These are phyloP conservation scores for Phytophthora fragariae DNA, from an alignment of 352 stramenopile species.

Conservation along the genomic window DNA sequence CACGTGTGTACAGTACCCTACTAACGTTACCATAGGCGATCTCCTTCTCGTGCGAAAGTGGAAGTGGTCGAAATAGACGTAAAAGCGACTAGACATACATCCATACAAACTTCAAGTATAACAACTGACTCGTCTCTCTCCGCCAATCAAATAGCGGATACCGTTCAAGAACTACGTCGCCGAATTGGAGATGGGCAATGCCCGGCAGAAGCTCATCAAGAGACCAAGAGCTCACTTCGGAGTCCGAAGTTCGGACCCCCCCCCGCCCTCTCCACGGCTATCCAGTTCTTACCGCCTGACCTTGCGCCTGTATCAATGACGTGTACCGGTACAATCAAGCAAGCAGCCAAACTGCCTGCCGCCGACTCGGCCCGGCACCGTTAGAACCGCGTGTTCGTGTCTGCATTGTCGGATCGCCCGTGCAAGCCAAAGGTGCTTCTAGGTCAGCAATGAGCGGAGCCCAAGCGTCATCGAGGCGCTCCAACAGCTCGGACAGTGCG, in stretches of 20 bases:
- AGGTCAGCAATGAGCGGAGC: constrained; percentile 21
- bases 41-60: not conserved
- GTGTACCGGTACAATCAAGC: constrained; percentile 14
- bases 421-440: constrained; percentile 15
- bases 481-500: constrained; percentile 43
- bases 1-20: not conserved
- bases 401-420: constrained; percentile 37
- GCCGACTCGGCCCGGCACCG: not conserved
- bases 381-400: constrained; percentile 29
- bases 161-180: not conserved
- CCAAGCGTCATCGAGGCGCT: constrained; percentile 33
- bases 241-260: not conserved
- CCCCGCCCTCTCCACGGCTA: constrained; percentile 20
- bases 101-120: constrained; percentile 21
- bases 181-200: constrained; percentile 1
- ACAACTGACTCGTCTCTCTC: constrained; percentile 4
- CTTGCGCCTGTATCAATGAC: constrained; percentile 32
- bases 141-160: constrained; percentile 22
- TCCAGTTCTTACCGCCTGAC: constrained; percentile 31
- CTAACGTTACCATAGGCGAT: not conserved
- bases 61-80: constrained; percentile 16
- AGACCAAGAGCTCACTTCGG: not conserved
- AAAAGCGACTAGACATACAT: constrained; percentile 4
- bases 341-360: constrained; percentile 17
- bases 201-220: not conserved